Conservation (phyloP, 768 basidiomycete species). For the Cystofilobasidium capitatum region DNA sequence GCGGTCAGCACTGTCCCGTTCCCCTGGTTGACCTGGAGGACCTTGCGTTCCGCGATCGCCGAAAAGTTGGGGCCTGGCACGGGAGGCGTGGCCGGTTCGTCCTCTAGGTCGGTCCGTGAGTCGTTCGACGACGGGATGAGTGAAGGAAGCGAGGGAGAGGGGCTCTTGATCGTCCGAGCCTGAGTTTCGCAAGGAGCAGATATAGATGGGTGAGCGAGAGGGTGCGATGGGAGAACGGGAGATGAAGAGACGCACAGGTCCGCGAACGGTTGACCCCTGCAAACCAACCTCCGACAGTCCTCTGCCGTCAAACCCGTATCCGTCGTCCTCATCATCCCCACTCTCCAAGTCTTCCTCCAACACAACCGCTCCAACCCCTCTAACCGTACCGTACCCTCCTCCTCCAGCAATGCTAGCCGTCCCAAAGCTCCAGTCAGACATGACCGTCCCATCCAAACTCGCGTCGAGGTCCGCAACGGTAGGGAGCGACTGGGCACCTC, state of each 20-base stretch:
- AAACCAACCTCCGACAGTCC: conserved; percentile 1
- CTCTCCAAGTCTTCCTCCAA: conserved; percentile 28
- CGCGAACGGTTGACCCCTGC: conserved; percentile 22
- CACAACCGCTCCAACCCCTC: conserved; percentile 27
- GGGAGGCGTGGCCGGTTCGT: not conserved
- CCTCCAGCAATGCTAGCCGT: conserved; percentile 48
- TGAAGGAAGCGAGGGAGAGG: not conserved
- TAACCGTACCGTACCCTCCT: conserved; percentile 6
- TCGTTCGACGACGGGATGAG: not conserved
- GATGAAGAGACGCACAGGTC: conserved; percentile 1
- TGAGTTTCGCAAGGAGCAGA: not conserved
- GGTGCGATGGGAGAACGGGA: not conserved
- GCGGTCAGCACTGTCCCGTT: conserved; percentile 30
- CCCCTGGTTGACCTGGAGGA: not conserved
- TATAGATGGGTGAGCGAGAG: not conserved
- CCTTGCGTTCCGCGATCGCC: not conserved
- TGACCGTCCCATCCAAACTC: conserved; percentile 44
- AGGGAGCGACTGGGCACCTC: not conserved
- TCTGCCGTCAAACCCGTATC: not conserved
- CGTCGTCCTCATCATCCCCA: conserved; percentile 31
- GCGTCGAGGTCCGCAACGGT: conserved; percentile 1
- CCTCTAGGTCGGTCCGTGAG: not conserved
- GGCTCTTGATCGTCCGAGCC: too few species aligned
- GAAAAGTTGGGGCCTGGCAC: not conserved
- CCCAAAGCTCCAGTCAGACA: conserved; percentile 94